Percentiles rank a stretch among this genome's conserved stretches.
Conservation (phyloP, 371 early-diverging fungal species). For the Thermomucor indicae-seudaticae region DNA sequence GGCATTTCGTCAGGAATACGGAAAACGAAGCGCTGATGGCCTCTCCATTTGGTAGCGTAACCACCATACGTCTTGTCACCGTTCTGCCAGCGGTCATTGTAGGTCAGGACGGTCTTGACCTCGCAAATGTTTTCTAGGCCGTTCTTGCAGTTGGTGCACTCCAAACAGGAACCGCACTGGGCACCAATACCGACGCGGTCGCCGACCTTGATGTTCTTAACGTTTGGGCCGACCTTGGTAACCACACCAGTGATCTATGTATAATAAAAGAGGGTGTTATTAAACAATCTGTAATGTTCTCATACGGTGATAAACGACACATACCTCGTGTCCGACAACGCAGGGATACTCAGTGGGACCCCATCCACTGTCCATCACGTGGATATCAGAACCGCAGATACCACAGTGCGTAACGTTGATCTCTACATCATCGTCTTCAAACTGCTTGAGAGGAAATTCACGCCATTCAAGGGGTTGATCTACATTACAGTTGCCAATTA, state of each 20-base stretch:
- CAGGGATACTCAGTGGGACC: constrained; percentile 55
- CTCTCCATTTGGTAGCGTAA: constrained; percentile 62
- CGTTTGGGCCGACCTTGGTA: constrained; percentile 48
- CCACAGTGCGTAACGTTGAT: constrained; percentile 57
- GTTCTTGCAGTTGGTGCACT: constrained; percentile 20
- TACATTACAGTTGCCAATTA: background rate
- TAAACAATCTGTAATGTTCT: too few relatives aligned
- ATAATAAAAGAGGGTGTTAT: too few relatives aligned
- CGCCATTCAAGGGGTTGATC: constrained; percentile 12
- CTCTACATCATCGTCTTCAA: constrained; percentile 49
- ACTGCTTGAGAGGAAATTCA: constrained; percentile 17
- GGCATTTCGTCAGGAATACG: constrained; percentile 55
- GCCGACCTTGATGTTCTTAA: constrained; percentile 53
- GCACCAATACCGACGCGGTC: constrained; percentile 73
- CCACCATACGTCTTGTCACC: constrained; percentile 65
- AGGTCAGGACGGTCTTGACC: constrained; percentile 12
- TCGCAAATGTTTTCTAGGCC: constrained; percentile 21
- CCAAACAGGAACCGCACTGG: constrained; percentile 46
- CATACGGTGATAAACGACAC: too few relatives aligned
- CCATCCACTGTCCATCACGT: constrained; percentile 69
- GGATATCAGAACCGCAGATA: constrained; percentile 30
- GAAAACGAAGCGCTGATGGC: constrained; percentile 53
- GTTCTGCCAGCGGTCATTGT: constrained; percentile 41
- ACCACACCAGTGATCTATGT: constrained; percentile 49
- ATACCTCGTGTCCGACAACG: constrained; percentile 54